A percentile compares a stretch with the other conserved stretches of the same genome.
These are phyloP conservation scores for Lactarius hengduanensis DNA, from an alignment of 768 basidiomycete genomes.

Conservation along the genomic window DNA sequence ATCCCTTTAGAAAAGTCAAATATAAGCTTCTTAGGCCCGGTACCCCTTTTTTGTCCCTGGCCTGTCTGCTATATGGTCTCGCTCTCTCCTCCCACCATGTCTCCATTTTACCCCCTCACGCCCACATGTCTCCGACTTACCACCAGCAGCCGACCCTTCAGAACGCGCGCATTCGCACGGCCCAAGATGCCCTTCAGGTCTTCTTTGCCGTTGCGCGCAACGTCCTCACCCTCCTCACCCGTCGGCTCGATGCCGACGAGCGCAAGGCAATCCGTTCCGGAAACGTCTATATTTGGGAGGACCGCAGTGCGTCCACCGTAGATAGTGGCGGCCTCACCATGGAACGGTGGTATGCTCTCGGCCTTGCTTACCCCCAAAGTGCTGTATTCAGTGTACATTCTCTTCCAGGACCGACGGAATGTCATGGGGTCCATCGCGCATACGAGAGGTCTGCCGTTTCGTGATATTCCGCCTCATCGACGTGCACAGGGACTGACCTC, in stretches of 20 bases:
- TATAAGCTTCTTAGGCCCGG: constrained; percentile 32
- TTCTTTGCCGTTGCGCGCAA: constrained; percentile 69
- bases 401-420: constrained; percentile 60
- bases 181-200: constrained; percentile 76
- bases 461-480: constrained; percentile 1
- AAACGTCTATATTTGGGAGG: constrained; percentile 65
- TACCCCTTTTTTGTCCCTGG: constrained; percentile 31
- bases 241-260: constrained; percentile 76
- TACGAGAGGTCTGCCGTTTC: constrained; percentile 62
- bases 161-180: constrained; percentile 72
- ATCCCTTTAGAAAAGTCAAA: constrained; percentile 30
- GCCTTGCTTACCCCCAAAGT: neutral
- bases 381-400: neutral
- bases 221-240: constrained; percentile 66
- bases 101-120: constrained; percentile 29
- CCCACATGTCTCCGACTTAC: constrained; percentile 29
- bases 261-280: constrained; percentile 49
- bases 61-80: constrained; percentile 25
- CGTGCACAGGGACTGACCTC: neutral
- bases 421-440: constrained; percentile 80
- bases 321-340: constrained; percentile 79
- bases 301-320: constrained; percentile 65
- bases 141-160: constrained; percentile 76
- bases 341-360: constrained; percentile 55
- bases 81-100: constrained; percentile 27